Conservation (phyloP, 192 early-diverging fungal species). For the Globomyces pollinis-pini region DNA sequence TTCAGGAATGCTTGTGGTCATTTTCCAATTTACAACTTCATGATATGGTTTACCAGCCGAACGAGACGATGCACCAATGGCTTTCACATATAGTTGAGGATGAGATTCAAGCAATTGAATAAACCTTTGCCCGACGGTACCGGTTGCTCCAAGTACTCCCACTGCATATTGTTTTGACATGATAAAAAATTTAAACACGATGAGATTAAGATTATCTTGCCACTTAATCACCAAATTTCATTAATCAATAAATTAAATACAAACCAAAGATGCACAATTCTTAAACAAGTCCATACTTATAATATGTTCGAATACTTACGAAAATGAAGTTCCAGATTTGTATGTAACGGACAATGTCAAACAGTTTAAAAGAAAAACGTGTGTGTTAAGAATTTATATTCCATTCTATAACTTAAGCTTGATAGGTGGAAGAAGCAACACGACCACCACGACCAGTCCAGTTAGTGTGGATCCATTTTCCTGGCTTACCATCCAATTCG, state of each 20-base stretch:
- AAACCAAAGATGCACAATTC: no score
- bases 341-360: no score
- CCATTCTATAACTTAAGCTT: slow-evolving; percentile 37
- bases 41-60: slow-evolving; percentile 81
- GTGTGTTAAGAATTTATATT: slow-evolving; percentile 9
- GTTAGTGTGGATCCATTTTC: slow-evolving; percentile 86
- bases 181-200: neutral
- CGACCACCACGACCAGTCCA: slow-evolving; percentile 93
- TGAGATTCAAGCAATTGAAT: slow-evolving; percentile 81
- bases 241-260: no score
- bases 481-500: slow-evolving; percentile 70
- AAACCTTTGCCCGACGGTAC: slow-evolving; percentile 97
- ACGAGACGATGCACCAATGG: slow-evolving; percentile 82
- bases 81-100: slow-evolving; percentile 78
- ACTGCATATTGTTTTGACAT: slow-evolving; percentile 31
- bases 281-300: no score
- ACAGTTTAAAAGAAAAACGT: no score
- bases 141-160: slow-evolving; percentile 93
- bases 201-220: no score
- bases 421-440: slow-evolving; percentile 62
- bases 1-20: slow-evolving; percentile 65
- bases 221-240: no score
- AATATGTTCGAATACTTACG: no score
- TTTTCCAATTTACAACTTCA: slow-evolving; percentile 80
- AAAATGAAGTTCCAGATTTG: no score